Conservation (phyloP, 495 filamentous ascomycete species). For the Rhizodiscina lignyota region DNA sequence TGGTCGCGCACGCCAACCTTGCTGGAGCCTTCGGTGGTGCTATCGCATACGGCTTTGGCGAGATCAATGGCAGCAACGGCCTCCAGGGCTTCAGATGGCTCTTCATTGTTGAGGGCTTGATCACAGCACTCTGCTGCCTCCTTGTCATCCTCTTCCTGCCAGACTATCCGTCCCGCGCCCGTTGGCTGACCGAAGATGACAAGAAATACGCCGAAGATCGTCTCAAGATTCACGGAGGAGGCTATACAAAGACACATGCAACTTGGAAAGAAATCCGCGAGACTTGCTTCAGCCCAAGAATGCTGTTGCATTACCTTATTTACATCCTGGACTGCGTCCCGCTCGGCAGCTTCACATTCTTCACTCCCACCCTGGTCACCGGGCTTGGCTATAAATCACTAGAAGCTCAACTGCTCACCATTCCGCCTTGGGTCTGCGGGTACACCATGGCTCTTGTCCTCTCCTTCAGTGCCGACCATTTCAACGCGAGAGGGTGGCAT, state of each 20-base stretch:
- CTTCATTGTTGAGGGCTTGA: too few relatives aligned
- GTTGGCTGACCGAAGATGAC: conserved; percentile 2
- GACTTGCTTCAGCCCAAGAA: conserved; percentile 4
- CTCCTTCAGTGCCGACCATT: conserved; percentile 4
- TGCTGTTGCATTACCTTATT: conserved; percentile 9
- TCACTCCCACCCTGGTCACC: conserved; percentile 6
- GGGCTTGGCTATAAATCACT: conserved; percentile 3
- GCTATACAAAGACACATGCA: conserved; percentile 7
- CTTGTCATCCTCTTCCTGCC: conserved; percentile 2
- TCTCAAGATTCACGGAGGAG: conserved; percentile 6
- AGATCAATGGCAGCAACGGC: too few relatives aligned
- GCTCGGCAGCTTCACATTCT: conserved; percentile 4
- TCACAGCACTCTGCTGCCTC: too few relatives aligned
- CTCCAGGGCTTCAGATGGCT: too few relatives aligned
- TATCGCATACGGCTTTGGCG: too few relatives aligned
- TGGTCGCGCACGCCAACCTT: conserved; percentile 6
- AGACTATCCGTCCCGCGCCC: conserved; percentile 1
- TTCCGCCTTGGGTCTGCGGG: conserved; percentile 9
- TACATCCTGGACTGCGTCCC: conserved; percentile 6
- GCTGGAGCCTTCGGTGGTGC: conserved; percentile 11
- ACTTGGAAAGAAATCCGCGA: conserved; percentile 6
- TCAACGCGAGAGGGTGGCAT: conserved; percentile 8
- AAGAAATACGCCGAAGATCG: conserved; percentile 1
- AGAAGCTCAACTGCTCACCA: conserved; percentile 6
- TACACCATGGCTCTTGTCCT: conserved; percentile 6